A percentile compares a stretch with the other conserved stretches of the same genome.
These are phyloP conservation scores for Rhodotorula sp. DNA, from an alignment of 1,284 basidiomycete genomes.

Conservation along the genomic window DNA sequence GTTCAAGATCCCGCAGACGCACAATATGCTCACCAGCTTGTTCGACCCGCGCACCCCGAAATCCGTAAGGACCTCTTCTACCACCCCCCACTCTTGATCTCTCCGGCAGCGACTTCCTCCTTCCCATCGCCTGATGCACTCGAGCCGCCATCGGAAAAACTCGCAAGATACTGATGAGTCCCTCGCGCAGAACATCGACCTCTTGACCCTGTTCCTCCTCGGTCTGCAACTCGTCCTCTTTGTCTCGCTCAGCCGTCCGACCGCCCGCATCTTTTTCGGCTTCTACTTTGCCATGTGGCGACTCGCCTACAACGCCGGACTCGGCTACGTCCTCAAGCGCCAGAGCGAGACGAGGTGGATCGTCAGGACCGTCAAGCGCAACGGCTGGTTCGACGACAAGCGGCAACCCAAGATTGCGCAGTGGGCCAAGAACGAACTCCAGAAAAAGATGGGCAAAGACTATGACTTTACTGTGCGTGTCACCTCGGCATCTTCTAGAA, in stretches of 20 bases:
- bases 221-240: constrained; percentile 77
- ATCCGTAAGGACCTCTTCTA: constrained; percentile 53
- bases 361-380: constrained; percentile 70
- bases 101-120: background rate
- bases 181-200: constrained; percentile 64
- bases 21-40: constrained; percentile 87
- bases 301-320: constrained; percentile 83
- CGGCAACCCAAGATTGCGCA: constrained; percentile 48
- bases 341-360: constrained; percentile 95
- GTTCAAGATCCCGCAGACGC: constrained; percentile 91
- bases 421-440: constrained; percentile 85
- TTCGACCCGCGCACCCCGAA: constrained; percentile 86
- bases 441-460: constrained; percentile 89
- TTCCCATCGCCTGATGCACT: background rate
- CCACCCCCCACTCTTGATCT: too few species aligned
- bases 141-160: too few species aligned
- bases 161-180: too few species aligned
- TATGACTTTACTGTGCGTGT: constrained; percentile 81
- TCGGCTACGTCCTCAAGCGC: constrained; percentile 89
- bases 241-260: constrained; percentile 57
- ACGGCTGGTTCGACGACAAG: constrained; percentile 86
- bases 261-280: constrained; percentile 69
- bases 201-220: constrained; percentile 78
- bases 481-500: too few species aligned
- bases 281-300: constrained; percentile 92